Evolutionary conservation across 331 rosid species (phyloP).

Genomic region (Arachis monticola): DNA sequence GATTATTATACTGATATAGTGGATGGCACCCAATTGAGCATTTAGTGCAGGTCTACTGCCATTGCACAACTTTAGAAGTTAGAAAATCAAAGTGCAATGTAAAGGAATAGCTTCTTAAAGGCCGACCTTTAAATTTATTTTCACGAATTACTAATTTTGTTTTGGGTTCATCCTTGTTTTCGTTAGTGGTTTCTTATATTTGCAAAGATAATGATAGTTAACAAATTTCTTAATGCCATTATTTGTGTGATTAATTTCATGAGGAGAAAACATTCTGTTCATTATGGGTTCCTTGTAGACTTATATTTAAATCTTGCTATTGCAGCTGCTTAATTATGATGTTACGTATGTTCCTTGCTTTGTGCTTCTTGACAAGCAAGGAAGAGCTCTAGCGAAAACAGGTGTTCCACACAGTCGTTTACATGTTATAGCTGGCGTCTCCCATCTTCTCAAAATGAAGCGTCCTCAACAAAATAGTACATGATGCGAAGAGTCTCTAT

Average conservation of each 20-base stretch:
- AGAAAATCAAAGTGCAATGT: too few species aligned
- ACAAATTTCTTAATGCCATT: conserved; percentile 3
- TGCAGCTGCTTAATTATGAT: conserved; percentile 89
- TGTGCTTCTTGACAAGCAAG: conserved; percentile 80
- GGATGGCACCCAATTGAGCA: too few species aligned
- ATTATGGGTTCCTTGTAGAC: conserved; percentile 23
- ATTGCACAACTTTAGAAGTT: too few species aligned
- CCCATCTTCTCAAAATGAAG: conserved; percentile 74
- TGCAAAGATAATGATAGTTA: too few species aligned
- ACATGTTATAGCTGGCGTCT: conserved; percentile 83
- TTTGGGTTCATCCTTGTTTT: too few species aligned
- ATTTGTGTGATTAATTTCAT: conserved; percentile 1
- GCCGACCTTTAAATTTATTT: too few species aligned
- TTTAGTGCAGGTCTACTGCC: too few species aligned
- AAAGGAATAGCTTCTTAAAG: too few species aligned
- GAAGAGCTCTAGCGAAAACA: conserved; percentile 87
- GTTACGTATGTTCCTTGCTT: conserved; percentile 92
- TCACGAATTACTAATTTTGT: too few species aligned
- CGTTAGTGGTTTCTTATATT: too few species aligned
- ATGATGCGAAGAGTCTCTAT: neutral
- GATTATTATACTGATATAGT: too few species aligned
- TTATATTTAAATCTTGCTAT: conserved; percentile 24
- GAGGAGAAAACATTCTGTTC: neutral
- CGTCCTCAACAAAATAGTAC: conserved; percentile 38
- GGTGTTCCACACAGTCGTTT: conserved; percentile 84